Base-by-base conservation (phyloP, 331 rosid species). In the Malus hybrid region DNA sequence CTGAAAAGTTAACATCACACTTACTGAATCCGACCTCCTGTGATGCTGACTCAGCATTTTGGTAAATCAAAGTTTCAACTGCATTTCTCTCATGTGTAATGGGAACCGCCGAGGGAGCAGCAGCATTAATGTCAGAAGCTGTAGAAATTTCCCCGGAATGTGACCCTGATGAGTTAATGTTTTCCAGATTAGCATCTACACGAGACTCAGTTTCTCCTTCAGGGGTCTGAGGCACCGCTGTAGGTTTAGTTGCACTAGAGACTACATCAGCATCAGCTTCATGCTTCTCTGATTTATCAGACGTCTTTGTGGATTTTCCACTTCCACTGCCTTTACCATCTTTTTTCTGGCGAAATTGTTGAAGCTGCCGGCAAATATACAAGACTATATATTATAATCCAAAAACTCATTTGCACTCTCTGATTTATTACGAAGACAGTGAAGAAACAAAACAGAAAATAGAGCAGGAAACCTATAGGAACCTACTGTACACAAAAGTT, bases 271-370 rank as follows among this genome's bases (percentile, higher is more conserved):
- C 81, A 83, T 86, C 98, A 62, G 81, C 74, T 59, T 86, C 96
- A 15, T 55, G 80, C 78, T 86, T 81, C 82, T 86, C 88, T 34
- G 80, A 69, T 79, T 80, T 86, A 61, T 78, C 76, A 55, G 88
- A 80, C 70, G 74, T 83, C 80, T 92, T 90, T n/a, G 90, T 82
- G 34, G 97, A 85, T 78, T 85, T 92, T 76, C 90, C 96, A 4
- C 87, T 88, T 69, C 90, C 85, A 84, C 92, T 84, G 79, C 99
- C 88, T 81, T 89, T 87, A 65, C 20, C 65, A 69, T 91, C 98
- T 88, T 90, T 95, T 84, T 92, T 95, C 87, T 95, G 95, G 19
- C 97, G 98, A 83, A 31, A 95, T 79, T 92, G 97, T 78, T 90
- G 93, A 76, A 95, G 96, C 98, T 95, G 93, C 68, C 48, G 69